These are phyloP conservation scores for Nicotiana noctiflora DNA, from an alignment of 257 asterid genomes.

Conservation along the genomic window DNA sequence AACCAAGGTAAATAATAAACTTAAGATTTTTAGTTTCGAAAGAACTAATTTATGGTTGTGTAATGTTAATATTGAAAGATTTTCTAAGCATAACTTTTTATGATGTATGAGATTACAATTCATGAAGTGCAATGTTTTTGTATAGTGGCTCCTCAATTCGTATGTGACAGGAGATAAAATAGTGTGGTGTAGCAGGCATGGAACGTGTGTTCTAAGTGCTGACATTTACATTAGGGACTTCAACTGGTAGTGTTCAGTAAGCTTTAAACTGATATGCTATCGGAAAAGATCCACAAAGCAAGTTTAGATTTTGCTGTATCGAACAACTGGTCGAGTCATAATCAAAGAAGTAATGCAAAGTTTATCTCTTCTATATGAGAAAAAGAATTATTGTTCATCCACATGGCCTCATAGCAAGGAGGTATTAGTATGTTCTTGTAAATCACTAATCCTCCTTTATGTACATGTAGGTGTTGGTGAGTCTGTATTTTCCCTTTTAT, in stretches of 20 bases:
- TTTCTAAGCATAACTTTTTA: background rate
- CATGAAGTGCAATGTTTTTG: background rate
- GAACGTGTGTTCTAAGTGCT: background rate
- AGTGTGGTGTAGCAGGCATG: background rate
- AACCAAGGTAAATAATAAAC: constrained; percentile 6
- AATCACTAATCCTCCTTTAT: too few relatives aligned
- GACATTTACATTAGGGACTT: background rate
- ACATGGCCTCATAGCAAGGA: background rate
- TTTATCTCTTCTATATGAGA: background rate
- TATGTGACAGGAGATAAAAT: background rate
- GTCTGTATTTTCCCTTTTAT: background rate
- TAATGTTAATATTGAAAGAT: too few relatives aligned
- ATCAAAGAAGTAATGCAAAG: background rate
- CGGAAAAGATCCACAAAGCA: background rate
- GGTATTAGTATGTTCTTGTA: background rate
- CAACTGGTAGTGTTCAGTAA: background rate
- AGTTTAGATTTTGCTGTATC: background rate
- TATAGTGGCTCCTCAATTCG: background rate
- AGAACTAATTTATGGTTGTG: too few relatives aligned
- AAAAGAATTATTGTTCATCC: background rate
- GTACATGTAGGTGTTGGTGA: too few relatives aligned
- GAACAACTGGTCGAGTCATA: too few relatives aligned
- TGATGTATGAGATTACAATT: background rate
- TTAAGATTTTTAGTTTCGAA: background rate
- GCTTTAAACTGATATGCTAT: background rate